Conservation (phyloP, 2,329 filamentous ascomycete species). For the Monosporascus sp. region DNA sequence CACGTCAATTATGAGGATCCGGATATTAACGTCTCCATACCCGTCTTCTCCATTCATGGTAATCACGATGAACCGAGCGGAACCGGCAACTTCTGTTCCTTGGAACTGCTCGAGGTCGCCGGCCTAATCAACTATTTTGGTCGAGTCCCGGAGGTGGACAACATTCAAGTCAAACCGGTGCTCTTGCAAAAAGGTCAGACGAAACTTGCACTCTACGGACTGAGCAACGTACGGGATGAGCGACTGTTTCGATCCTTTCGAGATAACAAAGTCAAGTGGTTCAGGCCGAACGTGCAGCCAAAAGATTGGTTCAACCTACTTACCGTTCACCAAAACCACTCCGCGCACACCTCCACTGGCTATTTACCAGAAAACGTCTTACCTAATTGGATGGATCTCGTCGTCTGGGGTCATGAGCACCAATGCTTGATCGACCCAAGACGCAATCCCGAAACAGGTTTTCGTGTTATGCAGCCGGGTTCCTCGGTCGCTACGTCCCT, state of each 20-base stretch:
- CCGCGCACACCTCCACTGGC: constrained; percentile 85
- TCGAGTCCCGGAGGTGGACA: constrained; percentile 84
- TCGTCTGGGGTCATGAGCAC: constrained; percentile 97
- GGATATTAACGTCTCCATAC: constrained; percentile 95
- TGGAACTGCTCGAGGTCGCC: constrained; percentile 86
- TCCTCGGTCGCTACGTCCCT: constrained; percentile 94
- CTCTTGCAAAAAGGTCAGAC: constrained; percentile 89
- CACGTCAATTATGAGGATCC: constrained; percentile 98
- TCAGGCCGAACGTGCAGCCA: constrained; percentile 72
- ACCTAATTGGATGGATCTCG: constrained; percentile 82
- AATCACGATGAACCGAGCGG: constrained; percentile 99
- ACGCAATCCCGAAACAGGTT: constrained; percentile 80
- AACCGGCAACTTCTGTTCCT: constrained; percentile 83
- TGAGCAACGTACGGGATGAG: constrained; percentile 96
- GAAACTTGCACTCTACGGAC: constrained; percentile 85
- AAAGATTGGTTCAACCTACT: constrained; percentile 95
- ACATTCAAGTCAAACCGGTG: constrained; percentile 87
- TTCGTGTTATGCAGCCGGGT: constrained; percentile 95
- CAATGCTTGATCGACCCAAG: constrained; percentile 86
- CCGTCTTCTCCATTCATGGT: constrained; percentile 96
- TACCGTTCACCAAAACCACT: constrained; percentile 93
- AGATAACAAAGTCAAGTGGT: constrained; percentile 92
- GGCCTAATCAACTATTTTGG: constrained; percentile 96
- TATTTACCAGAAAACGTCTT: constrained; percentile 92
- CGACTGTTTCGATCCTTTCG: constrained; percentile 89